A percentile compares a stretch with the other conserved stretches of the same genome.
phyloP scores from a whole-genome alignment of 257 asterid species.

The Anisodus tanguticus region DNA sequence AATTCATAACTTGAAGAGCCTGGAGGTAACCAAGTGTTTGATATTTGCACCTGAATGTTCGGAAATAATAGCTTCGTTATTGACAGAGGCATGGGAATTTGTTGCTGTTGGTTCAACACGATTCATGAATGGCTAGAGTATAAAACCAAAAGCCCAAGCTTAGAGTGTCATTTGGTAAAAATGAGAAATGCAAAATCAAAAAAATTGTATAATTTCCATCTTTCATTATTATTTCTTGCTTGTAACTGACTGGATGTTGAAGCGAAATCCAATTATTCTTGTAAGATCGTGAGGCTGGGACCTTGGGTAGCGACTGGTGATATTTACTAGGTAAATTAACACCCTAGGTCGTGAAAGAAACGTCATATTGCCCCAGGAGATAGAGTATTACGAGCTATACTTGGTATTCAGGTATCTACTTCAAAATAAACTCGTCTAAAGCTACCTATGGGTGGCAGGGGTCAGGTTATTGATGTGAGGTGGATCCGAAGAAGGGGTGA shows the following conservation, averaged over 20 bases:
- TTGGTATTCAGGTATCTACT: too few relatives aligned
- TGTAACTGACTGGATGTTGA: too few relatives aligned
- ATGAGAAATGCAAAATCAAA: too few relatives aligned
- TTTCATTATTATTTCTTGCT: too few relatives aligned
- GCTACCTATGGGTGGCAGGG: background rate
- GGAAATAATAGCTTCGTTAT: background rate
- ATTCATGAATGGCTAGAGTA: constrained; percentile 4
- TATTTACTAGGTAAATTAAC: background rate
- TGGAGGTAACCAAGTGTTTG: background rate
- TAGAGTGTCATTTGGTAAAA: background rate
- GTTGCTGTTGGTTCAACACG: background rate
- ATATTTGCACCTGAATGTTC: too few relatives aligned
- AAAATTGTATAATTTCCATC: too few relatives aligned
- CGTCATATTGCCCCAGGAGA: background rate
- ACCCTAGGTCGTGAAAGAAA: background rate
- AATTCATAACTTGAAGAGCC: background rate
- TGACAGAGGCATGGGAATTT: constrained; percentile 18
- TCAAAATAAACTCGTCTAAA: background rate
- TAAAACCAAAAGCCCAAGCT: background rate
- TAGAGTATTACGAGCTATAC: background rate
- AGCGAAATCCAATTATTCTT: too few relatives aligned
- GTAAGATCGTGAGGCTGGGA: too few relatives aligned
- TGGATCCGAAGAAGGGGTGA: background rate
- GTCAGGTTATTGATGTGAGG: background rate
- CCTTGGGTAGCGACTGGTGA: background rate